Evolutionary conservation across 306 rosid species (phyloP), one percentile per base, ranked within the genome.

Genomic region (Castanospermum australe): DNA sequence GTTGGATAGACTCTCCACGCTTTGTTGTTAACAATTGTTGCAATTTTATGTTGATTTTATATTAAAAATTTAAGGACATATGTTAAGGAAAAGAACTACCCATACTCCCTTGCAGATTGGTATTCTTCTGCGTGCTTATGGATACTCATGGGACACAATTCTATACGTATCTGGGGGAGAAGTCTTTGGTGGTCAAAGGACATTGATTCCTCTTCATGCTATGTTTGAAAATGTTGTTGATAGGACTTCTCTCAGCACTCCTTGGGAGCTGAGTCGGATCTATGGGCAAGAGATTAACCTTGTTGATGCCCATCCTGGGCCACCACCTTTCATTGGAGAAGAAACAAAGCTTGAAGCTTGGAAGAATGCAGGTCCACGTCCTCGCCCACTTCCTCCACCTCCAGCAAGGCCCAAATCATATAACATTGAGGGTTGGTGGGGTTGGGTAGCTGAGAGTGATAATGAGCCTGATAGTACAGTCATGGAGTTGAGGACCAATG

Each of bases 391-490:
- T 77, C 98, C 99, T 79, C 99, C 99, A 0, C 99, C 99, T 76
- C 98, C 98, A 0, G 99, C 99, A 6, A 87, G 96, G 71, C 98
- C 96, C 0, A 95, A 93, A 82, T 93, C 92, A 21, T 92, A 95
- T 82, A 95, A 95, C 86, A 88, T 91, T 62, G 99, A 95, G 84
- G 99, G 99, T 70, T 95, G 99, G 99, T 95, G 99, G 98, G 99
- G 99, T 79, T 95, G 99, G 99, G 98, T 95, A 36, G 99, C 99
- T 35, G 98, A 95, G 85, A 95, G 98, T 20, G 99, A 95, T 56
- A 91, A 90, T 50, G 99, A 95, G 76, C 99, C 99, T 28, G 97
- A 95, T 77, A 95, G 94, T 75, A 93, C 99, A 1, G 94, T 95
- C 44, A 93, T 95, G 84, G 98, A 95, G 81, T 79, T 95, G 82